Conservation (phyloP, 2,329 filamentous ascomycete genomes). For the Nigrospora oryzae region DNA sequence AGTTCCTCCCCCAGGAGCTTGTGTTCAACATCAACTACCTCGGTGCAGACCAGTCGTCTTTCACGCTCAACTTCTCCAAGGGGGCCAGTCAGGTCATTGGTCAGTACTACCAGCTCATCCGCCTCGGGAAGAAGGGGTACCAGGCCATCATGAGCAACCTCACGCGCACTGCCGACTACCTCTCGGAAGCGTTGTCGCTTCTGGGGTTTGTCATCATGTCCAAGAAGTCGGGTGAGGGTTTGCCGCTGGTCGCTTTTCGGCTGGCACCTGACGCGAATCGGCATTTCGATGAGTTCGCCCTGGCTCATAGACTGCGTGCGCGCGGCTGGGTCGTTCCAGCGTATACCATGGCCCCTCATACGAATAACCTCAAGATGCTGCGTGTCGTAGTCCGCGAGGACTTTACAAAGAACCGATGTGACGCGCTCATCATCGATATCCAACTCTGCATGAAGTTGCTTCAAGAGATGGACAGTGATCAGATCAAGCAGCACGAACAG, state of each 20-base stretch:
- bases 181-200: conserved; percentile 62
- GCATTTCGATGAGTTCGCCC: conserved; percentile 64
- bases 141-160: conserved; percentile 90
- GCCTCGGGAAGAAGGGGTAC: conserved; percentile 88
- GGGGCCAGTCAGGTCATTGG: conserved; percentile 91
- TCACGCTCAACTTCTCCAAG: conserved; percentile 96
- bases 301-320: conserved; percentile 78
- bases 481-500: conserved; percentile 60
- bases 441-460: conserved; percentile 67
- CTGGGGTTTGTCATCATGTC: conserved; percentile 87
- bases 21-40: conserved; percentile 99
- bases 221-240: conserved; percentile 64
- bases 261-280: conserved; percentile 53
- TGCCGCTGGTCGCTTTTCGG: conserved; percentile 87
- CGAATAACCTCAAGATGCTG: conserved; percentile 78
- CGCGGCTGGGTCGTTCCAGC: conserved; percentile 91
- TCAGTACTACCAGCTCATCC: conserved; percentile 96
- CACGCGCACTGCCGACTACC: conserved; percentile 81
- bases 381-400: conserved; percentile 89
- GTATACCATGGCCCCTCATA: conserved; percentile 93
- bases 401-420: conserved; percentile 75
- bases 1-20: conserved; percentile 80
- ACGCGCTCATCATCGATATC: conserved; percentile 70
- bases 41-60: conserved; percentile 88
- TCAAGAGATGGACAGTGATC: conserved; percentile 64